Conservation (phyloP, 2,329 filamentous ascomycete genomes). For the Pseudogymnoascus sp. region DNA sequence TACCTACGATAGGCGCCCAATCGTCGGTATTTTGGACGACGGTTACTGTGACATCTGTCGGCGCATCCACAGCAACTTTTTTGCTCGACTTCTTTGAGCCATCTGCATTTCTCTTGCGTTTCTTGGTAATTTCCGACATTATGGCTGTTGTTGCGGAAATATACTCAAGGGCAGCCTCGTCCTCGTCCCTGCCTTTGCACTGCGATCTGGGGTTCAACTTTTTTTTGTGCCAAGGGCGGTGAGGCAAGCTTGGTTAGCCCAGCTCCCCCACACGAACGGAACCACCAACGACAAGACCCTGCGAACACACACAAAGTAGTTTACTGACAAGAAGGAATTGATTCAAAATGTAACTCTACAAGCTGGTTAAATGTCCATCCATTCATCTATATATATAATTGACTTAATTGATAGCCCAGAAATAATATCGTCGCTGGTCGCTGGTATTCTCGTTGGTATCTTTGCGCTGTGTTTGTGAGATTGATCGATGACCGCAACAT, state of each 20-base stretch:
- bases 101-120: constrained; percentile 46
- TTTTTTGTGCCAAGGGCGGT: constrained; percentile 11
- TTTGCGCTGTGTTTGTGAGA: not conserved
- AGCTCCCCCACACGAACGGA: not conserved
- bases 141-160: constrained; percentile 10
- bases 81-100: constrained; percentile 38
- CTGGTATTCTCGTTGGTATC: not conserved
- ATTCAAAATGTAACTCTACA: not conserved
- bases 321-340: not conserved
- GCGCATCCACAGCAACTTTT: constrained; percentile 43
- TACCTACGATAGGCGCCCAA: constrained; percentile 50
- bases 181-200: not conserved
- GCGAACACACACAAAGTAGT: not conserved
- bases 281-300: not conserved
- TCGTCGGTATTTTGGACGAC: constrained; percentile 39
- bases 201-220: constrained; percentile 5
- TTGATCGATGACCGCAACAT: not conserved
- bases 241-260: not conserved
- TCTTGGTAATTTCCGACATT: constrained; percentile 30
- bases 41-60: constrained; percentile 37
- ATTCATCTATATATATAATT: not conserved
- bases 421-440: not conserved
- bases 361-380: not conserved
- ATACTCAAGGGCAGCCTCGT: not conserved
- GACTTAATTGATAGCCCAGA: not conserved